These are phyloP conservation scores for Vigna mungo DNA, from an alignment of 306 rosid species.

Conservation along the genomic window DNA sequence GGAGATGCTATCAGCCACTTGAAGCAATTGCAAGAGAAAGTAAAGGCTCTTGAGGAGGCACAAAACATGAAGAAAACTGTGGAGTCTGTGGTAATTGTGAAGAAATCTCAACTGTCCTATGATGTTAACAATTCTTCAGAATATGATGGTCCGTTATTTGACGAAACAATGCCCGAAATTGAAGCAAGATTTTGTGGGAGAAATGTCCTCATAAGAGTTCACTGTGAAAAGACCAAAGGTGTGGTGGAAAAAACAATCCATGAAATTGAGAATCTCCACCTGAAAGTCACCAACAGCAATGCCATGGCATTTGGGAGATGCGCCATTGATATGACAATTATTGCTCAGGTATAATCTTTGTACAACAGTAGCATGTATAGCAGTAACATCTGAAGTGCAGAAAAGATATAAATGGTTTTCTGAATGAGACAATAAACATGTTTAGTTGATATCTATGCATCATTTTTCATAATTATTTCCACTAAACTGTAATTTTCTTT, in stretches of 20 bases:
- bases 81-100: conserved; percentile 78
- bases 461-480: background rate
- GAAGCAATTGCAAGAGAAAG: conserved; percentile 81
- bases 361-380: background rate
- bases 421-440: background rate
- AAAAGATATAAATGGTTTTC: background rate
- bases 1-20: conserved; percentile 88
- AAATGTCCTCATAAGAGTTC: conserved; percentile 79
- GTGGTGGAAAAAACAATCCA: conserved; percentile 60
- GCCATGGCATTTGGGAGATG: conserved; percentile 73
- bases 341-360: conserved; percentile 66
- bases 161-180: conserved; percentile 74
- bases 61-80: conserved; percentile 57
- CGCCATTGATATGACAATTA: conserved; percentile 79
- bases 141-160: conserved; percentile 29
- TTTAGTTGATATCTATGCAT: background rate
- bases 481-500: background rate
- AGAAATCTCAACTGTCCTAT: conserved; percentile 58
- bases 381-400: conserved; percentile 20
- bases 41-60: conserved; percentile 80
- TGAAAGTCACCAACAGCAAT: conserved; percentile 69
- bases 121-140: conserved; percentile 52
- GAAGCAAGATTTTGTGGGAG: conserved; percentile 84
- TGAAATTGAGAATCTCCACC: conserved; percentile 73
- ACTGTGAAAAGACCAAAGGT: conserved; percentile 84